phyloP scores from a whole-genome alignment of 495 filamentous ascomycete species.

The Podospora anserina region DNA sequence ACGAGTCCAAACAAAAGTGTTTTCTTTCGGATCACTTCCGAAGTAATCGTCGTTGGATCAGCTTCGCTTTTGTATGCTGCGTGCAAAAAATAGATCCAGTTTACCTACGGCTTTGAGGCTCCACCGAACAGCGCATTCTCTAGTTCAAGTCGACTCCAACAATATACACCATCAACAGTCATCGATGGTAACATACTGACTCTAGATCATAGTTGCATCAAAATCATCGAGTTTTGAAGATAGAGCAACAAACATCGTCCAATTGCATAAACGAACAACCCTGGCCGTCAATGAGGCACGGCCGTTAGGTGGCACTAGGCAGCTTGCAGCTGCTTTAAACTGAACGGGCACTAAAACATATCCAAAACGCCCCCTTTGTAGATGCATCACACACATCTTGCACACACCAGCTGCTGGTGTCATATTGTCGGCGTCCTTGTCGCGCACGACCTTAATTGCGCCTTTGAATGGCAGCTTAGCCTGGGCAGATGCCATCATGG shows the following conservation, averaged over 20 bases:
- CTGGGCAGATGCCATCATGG: not conserved
- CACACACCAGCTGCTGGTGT: not conserved
- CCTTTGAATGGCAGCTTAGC: not conserved
- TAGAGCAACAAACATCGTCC: not conserved
- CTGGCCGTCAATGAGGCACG: not conserved
- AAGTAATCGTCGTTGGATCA: not conserved
- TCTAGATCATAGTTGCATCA: too few relatives aligned
- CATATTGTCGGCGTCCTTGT: not conserved
- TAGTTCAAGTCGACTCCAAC: too few relatives aligned
- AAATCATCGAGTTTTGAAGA: not conserved
- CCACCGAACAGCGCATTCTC: too few relatives aligned
- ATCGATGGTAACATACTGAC: too few relatives aligned
- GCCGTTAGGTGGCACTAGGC: not conserved
- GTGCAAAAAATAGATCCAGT: not conserved
- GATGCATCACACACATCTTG: constrained; percentile 5
- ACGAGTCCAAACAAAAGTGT: constrained; percentile 4
- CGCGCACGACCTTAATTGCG: constrained; percentile 10
- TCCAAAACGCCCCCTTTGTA: constrained; percentile 16
- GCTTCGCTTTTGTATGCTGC: not conserved
- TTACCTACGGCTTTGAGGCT: not conserved
- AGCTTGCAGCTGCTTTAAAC: constrained; percentile 16
- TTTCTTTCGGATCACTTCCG: not conserved
- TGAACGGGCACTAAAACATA: constrained; percentile 17
- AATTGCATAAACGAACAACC: not conserved
- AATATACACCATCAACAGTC: too few relatives aligned